These are phyloP conservation scores for Pleurotus citrinopileatus DNA, from an alignment of 768 basidiomycete genomes.

Conservation along the genomic window DNA sequence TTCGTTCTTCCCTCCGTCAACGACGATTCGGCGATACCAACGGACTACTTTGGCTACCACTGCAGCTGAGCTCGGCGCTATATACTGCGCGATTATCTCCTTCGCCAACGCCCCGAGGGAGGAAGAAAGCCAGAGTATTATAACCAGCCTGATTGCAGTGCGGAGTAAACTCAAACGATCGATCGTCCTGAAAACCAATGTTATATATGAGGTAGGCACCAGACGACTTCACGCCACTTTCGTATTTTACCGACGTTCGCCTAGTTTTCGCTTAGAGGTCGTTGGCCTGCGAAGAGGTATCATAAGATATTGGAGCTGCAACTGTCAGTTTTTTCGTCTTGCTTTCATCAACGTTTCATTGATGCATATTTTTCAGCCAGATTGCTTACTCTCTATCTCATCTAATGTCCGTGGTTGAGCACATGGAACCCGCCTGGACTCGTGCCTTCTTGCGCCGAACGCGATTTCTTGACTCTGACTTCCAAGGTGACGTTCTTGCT, in stretches of 20 bases:
- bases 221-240: not conserved
- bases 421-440: slow-evolving; percentile 76
- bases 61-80: slow-evolving; percentile 59
- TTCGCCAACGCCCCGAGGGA: slow-evolving; percentile 55
- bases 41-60: slow-evolving; percentile 69
- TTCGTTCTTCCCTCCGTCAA: slow-evolving; percentile 72
- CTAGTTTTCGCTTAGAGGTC: slow-evolving; percentile 72
- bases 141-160: slow-evolving; percentile 69
- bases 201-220: slow-evolving; percentile 58
- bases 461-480: slow-evolving; percentile 72
- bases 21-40: slow-evolving; percentile 72
- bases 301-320: slow-evolving; percentile 66
- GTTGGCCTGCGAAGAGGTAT: slow-evolving; percentile 81
- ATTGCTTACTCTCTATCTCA: slow-evolving; percentile 68
- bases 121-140: slow-evolving; percentile 50
- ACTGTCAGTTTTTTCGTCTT: slow-evolving; percentile 38
- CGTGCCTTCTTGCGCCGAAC: slow-evolving; percentile 73
- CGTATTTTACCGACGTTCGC: not conserved
- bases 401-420: slow-evolving; percentile 67
- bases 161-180: slow-evolving; percentile 70
- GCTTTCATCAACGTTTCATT: not conserved
- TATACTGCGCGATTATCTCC: slow-evolving; percentile 77
- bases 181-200: slow-evolving; percentile 51
- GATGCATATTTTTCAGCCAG: slow-evolving; percentile 42
- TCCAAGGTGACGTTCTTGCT: slow-evolving; percentile 82